Evolutionary conservation across 2,329 filamentous ascomycete species (phyloP), one percentile per base, ranked within the genome.

Genomic region (Nigrograna mackinnonii): DNA sequence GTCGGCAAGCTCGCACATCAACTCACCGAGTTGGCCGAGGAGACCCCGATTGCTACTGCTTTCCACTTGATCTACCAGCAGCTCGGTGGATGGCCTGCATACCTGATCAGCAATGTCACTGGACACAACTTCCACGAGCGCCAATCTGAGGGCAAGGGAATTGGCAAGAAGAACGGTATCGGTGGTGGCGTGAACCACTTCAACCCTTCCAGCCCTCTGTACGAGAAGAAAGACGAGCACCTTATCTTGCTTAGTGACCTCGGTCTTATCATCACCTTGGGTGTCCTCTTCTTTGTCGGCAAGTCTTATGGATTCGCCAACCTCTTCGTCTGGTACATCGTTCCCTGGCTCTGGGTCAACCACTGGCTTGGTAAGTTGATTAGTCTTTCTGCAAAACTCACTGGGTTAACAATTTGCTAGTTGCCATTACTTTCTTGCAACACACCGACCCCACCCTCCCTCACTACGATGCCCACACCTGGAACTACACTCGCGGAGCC

Each of bases 311-410:
- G 94, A 64, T 92, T 85, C 78, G 69, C 77, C 66, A 97, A 96
- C 78, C 78, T 97, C 68, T 75, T 88, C 46, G 87, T 99, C 50
- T 97, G 94, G 92, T 99, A 99, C 76, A 84, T 91, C 64, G 66
- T 95, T 45, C 94, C 94, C 26, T 99, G 97, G 71, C 79, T 96
- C 48, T 96, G 92, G 92, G 91, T 96, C 43, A 95, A 97, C 82
- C 91, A 96, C 83, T 97, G 92, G 92, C 87, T 97, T 43, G 89
- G 89, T 94, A 84, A 80, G 88, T 80, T 30, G 16, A 12, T 12
- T 34, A 30, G 28, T 21, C 7, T 14, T 20, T 20, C 16, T 22
- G 6, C 32, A 14, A 12, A 14, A 7, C 40, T 39, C 41, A 46
- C 55, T 43, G n/a, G n/a, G 62, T 63, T 61, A 61, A 69, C 41